Conservation (phyloP, 441 rosid species). For the Croton laevigatus region DNA sequence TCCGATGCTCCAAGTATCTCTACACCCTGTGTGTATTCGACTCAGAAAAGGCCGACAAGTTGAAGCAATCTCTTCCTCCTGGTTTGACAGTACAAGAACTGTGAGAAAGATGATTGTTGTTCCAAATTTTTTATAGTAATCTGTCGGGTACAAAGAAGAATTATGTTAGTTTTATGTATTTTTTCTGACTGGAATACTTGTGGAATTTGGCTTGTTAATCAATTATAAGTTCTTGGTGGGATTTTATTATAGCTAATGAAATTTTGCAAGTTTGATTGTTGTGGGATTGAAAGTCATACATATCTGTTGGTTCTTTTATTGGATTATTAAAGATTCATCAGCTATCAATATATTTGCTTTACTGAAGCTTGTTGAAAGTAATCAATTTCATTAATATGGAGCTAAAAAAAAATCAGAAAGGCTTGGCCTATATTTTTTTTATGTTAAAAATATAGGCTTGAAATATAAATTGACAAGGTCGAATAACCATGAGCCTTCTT, state of each 20-base stretch:
- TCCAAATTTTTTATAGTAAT: neutral
- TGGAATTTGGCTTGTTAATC: constrained; percentile 4
- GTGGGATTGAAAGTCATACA: too few species aligned
- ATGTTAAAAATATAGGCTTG: too few species aligned
- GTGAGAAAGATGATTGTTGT: constrained; percentile 21
- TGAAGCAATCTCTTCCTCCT: constrained; percentile 92
- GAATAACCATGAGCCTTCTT: too few species aligned
- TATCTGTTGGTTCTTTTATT: too few species aligned
- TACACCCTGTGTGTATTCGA: constrained; percentile 80
- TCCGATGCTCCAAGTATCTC: constrained; percentile 74
- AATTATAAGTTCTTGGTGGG: too few species aligned
- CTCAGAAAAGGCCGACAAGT: constrained; percentile 77
- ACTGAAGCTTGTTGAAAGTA: too few species aligned
- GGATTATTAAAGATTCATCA: too few species aligned
- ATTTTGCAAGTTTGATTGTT: neutral
- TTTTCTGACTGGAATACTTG: constrained; percentile 1
- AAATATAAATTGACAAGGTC: too few species aligned
- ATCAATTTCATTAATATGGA: too few species aligned
- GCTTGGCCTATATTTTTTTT: too few species aligned
- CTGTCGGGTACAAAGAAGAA: neutral
- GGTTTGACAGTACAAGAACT: constrained; percentile 74
- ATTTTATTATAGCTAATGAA: neutral
- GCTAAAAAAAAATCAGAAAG: too few species aligned
- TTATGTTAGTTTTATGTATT: neutral
- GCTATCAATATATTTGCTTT: too few species aligned